These are phyloP conservation scores for Colletotrichum sidae DNA, from an alignment of 2,329 filamentous ascomycete genomes.

Conservation along the genomic window DNA sequence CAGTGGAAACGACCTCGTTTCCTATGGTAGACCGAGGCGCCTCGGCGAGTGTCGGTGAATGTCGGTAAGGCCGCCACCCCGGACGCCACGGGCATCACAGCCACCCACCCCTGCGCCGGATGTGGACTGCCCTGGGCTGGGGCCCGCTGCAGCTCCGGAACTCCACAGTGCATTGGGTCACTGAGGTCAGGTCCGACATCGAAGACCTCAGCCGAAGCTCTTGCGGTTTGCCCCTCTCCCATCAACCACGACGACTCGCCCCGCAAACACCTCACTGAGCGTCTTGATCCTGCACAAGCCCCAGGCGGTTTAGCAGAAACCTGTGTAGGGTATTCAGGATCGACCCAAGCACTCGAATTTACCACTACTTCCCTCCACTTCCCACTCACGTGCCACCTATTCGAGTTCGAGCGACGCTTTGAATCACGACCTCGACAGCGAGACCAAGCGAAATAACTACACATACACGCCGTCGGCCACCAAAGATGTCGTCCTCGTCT, in stretches of 20 bases:
- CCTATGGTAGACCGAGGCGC: neutral
- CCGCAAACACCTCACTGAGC: too few species aligned
- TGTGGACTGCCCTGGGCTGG: too few species aligned
- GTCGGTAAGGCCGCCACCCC: conserved; percentile 7
- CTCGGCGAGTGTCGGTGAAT: neutral
- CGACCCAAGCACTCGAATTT: too few species aligned
- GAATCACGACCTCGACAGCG: too few species aligned
- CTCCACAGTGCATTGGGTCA: conserved; percentile 32
- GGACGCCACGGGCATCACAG: too few species aligned
- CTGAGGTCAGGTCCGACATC: conserved; percentile 12
- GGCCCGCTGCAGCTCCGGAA: conserved; percentile 28
- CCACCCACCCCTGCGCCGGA: too few species aligned
- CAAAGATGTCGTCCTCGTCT: conserved; percentile 54
- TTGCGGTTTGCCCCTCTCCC: conserved; percentile 9
- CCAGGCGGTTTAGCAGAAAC: too few species aligned
- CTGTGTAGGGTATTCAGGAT: too few species aligned
- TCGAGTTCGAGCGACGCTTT: too few species aligned
- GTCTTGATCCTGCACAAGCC: too few species aligned
- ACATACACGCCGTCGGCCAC: neutral
- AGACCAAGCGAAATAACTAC: neutral
- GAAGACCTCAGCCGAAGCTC: conserved; percentile 16
- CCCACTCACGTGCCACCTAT: neutral
- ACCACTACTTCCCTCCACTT: neutral
- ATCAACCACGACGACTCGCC: neutral
- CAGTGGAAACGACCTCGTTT: too few species aligned